Percentiles rank a stretch among this genome's conserved stretches.
These are phyloP conservation scores for Kwoniella shivajii DNA, from an alignment of 1,284 basidiomycete genomes.

Conservation along the genomic window DNA sequence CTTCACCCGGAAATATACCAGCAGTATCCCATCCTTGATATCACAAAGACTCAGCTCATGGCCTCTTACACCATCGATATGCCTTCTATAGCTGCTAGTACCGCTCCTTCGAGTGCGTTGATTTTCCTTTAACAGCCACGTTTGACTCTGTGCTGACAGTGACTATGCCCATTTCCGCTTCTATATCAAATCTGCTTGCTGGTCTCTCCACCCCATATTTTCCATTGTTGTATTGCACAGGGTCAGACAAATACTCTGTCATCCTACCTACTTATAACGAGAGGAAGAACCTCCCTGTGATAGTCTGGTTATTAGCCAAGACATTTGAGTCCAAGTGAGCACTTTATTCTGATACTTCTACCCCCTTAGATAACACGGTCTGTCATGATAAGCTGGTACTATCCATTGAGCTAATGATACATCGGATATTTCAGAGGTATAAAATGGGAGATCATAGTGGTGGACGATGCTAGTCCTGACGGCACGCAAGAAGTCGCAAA, in stretches of 20 bases:
- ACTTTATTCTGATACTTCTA: not conserved
- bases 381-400: not conserved
- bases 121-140: not conserved
- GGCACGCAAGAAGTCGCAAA: slow-evolving; percentile 84
- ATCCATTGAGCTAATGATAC: not conserved
- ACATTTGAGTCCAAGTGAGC: slow-evolving; percentile 74
- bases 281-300: slow-evolving; percentile 84
- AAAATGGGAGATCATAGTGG: slow-evolving; percentile 83
- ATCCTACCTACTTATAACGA: slow-evolving; percentile 93
- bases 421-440: slow-evolving; percentile 54
- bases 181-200: not conserved
- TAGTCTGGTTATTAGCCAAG: slow-evolving; percentile 76
- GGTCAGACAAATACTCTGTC: slow-evolving; percentile 70
- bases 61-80: slow-evolving; percentile 20
- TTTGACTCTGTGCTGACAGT: not conserved
- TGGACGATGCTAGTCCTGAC: slow-evolving; percentile 89
- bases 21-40: not conserved
- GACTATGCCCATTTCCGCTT: not conserved
- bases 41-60: slow-evolving; percentile 3
- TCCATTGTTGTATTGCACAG: slow-evolving; percentile 12
- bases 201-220: not conserved
- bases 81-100: slow-evolving; percentile 18
- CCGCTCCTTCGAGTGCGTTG: slow-evolving; percentile 10
- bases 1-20: not conserved
- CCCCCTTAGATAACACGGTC: not conserved